Evolutionary conservation across 768 basidiomycete genomes (phyloP), one percentile per base, ranked within the genome.

Genomic region (Paxillus rubicundulus): DNA sequence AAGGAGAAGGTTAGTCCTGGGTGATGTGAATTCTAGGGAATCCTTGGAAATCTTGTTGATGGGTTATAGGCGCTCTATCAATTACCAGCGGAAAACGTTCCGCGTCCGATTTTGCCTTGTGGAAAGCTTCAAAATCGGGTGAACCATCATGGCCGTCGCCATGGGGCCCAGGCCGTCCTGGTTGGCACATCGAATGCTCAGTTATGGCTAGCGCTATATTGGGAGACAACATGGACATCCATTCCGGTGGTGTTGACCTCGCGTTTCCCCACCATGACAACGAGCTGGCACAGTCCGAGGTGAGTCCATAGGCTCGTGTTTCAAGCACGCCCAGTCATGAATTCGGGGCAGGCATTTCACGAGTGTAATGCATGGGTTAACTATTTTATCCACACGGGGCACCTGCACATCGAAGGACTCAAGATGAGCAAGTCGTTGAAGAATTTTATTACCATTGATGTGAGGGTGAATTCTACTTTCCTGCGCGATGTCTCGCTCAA

Each of bases 191-290:
- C 53, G 96, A 99, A 69, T 99, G 96, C 72, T 95, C 92, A 4
- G 96, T 97, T 32, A 99, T 99, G 96, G 95, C 95, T 16, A 89
- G 84, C 57, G 93, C 87, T 30, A 77, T 98, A 44, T 76, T 98
- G 41, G 96, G 95, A 3, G 81, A 86, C 51, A 87, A 85, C 52
- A 90, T 99, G 85, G 97, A 98, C 70, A 94, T 99, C 55, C 97
- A 99, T 69, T 97, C 94, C 8, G 97, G 97, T 46, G 97, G 97
- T 5, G 86, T 92, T 37, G 97, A 99, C 72, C 77, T 99, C 45
- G 89, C 92, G n/a, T 99, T 99, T 73, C 97, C 97, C 5, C 97
- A 99, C 73, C 97, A 99, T 66, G 96, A 98, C 69, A 99, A 99
- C 67, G 97, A 99, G 73, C 81, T 99, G 63, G 97, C 97, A 0